Percentiles rank a stretch among this genome's conserved stretches.
phyloP scores from a whole-genome alignment of 208 protist species.

The Trichomonas gallinae region DNA sequence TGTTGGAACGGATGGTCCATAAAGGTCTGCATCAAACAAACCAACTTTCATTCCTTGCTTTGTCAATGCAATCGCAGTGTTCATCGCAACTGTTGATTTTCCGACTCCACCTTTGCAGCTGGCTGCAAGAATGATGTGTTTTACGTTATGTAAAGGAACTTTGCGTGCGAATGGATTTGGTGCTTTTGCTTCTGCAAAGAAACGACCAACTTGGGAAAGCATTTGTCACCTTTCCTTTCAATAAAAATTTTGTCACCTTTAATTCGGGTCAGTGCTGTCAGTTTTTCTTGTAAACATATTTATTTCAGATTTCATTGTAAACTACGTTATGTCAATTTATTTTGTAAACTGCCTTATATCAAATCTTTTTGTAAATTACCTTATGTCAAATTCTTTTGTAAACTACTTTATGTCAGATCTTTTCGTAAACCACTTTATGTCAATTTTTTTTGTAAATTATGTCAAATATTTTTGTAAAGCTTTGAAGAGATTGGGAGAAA shows the following conservation, averaged over 20 bases:
- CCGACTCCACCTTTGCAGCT: slow-evolving; percentile 42
- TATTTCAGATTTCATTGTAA: no score
- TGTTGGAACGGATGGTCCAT: slow-evolving; percentile 39
- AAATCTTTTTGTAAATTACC: no score
- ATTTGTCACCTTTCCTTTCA: neutral
- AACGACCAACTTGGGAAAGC: neutral
- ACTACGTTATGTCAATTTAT: no score
- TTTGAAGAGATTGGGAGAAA: no score
- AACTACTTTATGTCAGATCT: no score
- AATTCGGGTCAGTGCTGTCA: no score
- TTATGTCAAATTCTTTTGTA: no score
- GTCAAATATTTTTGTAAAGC: no score
- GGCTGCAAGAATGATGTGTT: neutral
- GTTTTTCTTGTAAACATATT: no score
- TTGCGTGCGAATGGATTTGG: neutral
- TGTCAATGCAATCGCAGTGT: slow-evolving; percentile 31
- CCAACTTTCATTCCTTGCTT: slow-evolving; percentile 28
- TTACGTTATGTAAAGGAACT: neutral
- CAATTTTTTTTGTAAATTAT: no score
- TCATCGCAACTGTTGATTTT: slow-evolving; percentile 42
- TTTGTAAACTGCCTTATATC: no score
- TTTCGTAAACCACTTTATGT: no score
- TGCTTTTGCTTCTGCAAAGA: neutral
- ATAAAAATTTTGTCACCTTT: neutral
- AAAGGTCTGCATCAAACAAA: slow-evolving; percentile 40